These are phyloP conservation scores for Sextonia rubra DNA, from an alignment of 164 flowering plant genomes.

Conservation along the genomic window DNA sequence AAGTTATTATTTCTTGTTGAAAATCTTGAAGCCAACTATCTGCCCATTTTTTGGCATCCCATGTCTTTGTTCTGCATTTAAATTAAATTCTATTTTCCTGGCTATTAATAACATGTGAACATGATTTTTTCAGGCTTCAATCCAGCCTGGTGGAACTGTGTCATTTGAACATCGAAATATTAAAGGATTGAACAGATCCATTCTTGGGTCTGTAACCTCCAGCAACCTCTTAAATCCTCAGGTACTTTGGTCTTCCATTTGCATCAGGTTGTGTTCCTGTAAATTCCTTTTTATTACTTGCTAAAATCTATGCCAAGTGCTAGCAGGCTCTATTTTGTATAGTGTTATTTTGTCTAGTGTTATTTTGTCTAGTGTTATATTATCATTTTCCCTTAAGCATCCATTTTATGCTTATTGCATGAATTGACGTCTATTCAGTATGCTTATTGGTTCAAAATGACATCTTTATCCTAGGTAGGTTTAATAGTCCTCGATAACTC, in stretches of 20 bases:
- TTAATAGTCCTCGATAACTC: too few species aligned
- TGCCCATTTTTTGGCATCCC: too few species aligned
- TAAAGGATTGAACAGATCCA: slow-evolving; percentile 81
- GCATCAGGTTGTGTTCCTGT: not conserved
- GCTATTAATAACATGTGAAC: not conserved
- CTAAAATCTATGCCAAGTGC: too few species aligned
- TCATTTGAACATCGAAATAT: slow-evolving; percentile 93
- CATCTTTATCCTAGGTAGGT: not conserved
- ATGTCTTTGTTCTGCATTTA: too few species aligned
- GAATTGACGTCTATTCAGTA: not conserved
- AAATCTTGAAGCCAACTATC: too few species aligned
- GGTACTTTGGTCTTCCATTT: slow-evolving; percentile 31
- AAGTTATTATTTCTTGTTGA: too few species aligned
- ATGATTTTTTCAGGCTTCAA: slow-evolving; percentile 64
- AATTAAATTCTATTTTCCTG: too few species aligned
- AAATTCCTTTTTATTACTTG: too few species aligned
- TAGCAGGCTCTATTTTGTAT: too few species aligned
- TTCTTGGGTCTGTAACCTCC: slow-evolving; percentile 88
- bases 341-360: not conserved
- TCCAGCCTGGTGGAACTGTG: slow-evolving; percentile 97
- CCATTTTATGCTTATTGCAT: not conserved
- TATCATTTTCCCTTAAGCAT: not conserved
- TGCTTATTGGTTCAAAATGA: not conserved
- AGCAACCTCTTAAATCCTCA: slow-evolving; percentile 97
- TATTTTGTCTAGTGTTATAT: not conserved